Conservation (phyloP, 208 protist species). For the Entamoeba invadens region DNA sequence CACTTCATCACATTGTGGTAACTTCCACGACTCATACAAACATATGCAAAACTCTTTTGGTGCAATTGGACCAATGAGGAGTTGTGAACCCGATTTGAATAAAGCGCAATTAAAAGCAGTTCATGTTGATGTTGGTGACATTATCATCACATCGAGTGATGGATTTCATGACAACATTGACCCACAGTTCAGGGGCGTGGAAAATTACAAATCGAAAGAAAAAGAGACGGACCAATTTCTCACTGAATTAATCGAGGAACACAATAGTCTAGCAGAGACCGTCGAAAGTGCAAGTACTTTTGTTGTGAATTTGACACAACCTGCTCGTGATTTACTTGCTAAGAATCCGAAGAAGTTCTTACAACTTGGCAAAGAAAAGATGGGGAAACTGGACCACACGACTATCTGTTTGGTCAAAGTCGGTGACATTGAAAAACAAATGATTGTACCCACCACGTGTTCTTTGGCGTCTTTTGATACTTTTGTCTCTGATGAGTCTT, state of each 20-base stretch:
- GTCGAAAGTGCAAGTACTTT: neutral
- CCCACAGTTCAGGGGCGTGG: neutral
- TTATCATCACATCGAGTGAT: neutral
- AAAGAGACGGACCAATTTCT: neutral
- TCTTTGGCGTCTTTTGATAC: no score
- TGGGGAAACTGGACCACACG: neutral
- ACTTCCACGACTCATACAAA: neutral
- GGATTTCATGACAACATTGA: neutral
- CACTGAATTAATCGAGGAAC: neutral
- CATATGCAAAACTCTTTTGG: neutral
- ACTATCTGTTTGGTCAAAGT: neutral
- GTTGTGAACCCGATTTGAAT: neutral
- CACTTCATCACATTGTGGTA: neutral
- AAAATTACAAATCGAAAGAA: neutral
- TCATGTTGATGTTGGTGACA: neutral
- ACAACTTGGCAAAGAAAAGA: neutral
- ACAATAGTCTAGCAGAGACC: neutral
- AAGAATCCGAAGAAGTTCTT: neutral
- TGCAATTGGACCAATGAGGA: neutral
- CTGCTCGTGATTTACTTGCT: neutral
- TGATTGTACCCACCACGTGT: no score
- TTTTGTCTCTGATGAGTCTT: no score
- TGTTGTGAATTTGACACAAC: neutral
- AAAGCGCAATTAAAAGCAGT: neutral
- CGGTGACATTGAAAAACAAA: neutral